Conservation (phyloP, 176 grass and related monocot genomes). For the Oryza longistaminata region DNA sequence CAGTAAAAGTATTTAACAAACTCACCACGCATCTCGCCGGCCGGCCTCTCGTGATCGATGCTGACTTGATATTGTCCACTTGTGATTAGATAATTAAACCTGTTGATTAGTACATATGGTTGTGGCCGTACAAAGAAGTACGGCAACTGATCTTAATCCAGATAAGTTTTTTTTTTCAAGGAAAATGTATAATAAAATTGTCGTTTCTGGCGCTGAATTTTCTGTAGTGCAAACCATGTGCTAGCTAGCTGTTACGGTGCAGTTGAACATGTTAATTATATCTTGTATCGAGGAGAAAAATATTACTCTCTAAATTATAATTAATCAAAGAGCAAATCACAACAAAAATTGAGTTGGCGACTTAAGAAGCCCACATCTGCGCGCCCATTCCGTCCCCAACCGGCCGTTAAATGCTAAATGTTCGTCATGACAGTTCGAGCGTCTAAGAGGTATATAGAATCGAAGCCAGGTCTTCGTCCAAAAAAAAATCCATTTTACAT, state of each 20-base stretch:
- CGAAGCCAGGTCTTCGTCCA: no score
- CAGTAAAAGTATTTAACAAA: not conserved
- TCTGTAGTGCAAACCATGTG: not conserved
- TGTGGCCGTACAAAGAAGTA: constrained; percentile 22
- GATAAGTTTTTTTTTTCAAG: not conserved
- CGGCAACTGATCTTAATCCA: constrained; percentile 24
- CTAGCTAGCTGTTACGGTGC: not conserved
- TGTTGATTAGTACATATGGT: not conserved
- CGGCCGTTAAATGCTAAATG: not conserved
- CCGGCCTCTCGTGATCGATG: not conserved
- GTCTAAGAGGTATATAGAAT: no score
- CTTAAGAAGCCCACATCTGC: not conserved
- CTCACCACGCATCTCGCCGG: not conserved
- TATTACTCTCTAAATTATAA: not conserved
- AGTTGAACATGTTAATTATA: not conserved
- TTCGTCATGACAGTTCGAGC: not conserved
- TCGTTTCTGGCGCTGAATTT: not conserved
- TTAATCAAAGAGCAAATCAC: not conserved
- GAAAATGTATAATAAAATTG: no score
- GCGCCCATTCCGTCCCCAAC: not conserved
- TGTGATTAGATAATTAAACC: not conserved
- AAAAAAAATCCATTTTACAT: no score
- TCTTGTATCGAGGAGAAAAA: not conserved
- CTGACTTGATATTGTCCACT: not conserved
- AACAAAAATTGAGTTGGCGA: not conserved